Percentiles rank a stretch among this genome's conserved stretches.
phyloP scores from a whole-genome alignment of 192 early-diverging fungal species.

The Podila epicladia region DNA sequence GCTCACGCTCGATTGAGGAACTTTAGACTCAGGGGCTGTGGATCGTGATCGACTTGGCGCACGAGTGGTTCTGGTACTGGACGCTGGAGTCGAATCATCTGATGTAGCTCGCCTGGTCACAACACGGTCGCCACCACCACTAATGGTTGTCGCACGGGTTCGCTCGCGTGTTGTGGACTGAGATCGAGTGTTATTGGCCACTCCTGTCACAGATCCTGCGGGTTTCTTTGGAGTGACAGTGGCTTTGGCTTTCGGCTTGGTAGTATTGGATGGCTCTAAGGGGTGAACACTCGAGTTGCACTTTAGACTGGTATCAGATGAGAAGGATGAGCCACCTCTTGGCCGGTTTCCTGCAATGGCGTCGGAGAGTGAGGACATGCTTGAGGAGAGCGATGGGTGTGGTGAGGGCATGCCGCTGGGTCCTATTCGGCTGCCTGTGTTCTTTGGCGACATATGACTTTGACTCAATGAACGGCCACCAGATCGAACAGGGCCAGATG shows the following conservation, averaged over 20 bases:
- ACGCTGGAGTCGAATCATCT: conserved; percentile 1
- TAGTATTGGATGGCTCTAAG: conserved; percentile 1
- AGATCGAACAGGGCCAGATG: conserved; percentile 8
- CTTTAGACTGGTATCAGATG: neutral
- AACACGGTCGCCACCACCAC: neutral
- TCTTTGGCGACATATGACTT: neutral
- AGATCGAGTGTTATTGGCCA: neutral
- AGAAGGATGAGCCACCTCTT: neutral
- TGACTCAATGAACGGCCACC: conserved; percentile 36
- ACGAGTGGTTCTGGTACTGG: neutral
- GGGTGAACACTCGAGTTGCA: neutral
- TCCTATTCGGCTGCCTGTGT: neutral
- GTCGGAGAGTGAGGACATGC: neutral
- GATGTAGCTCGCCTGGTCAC: neutral
- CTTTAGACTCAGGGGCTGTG: neutral
- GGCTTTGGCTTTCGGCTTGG: conserved; percentile 9
- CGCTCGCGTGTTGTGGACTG: neutral
- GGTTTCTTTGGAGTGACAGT: neutral
- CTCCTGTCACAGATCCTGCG: neutral
- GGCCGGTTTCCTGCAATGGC: neutral
- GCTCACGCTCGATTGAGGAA: neutral
- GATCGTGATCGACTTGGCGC: neutral
- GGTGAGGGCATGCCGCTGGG: conserved; percentile 6
- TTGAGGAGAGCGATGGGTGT: conserved; percentile 9
- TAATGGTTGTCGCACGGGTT: neutral